Conservation (phyloP, 257 asterid species). For the Penstemon davidsonii region DNA sequence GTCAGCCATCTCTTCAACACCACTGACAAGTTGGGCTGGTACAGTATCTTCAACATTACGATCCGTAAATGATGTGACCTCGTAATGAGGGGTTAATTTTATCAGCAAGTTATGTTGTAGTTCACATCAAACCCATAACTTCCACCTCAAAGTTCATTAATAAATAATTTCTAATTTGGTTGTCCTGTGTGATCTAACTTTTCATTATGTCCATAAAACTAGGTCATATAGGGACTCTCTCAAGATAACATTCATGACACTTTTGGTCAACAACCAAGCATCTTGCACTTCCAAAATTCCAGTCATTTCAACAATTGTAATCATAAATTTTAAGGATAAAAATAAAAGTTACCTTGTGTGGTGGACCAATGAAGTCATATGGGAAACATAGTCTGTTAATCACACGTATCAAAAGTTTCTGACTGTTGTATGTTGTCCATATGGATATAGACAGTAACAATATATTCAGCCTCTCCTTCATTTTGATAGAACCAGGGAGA, state of each 20-base stretch:
- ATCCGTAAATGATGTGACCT: constrained; percentile 59
- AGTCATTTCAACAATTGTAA: constrained; percentile 14
- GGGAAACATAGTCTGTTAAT: constrained; percentile 88
- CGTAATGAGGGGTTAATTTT: constrained; percentile 59
- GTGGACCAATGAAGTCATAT: constrained; percentile 89
- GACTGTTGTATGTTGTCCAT: constrained; percentile 95
- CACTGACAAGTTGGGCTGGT: constrained; percentile 55
- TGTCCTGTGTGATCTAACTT: constrained; percentile 4
- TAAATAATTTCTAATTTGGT: neutral
- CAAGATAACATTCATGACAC: neutral
- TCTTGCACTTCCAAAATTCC: neutral
- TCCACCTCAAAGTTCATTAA: no score
- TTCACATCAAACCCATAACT: no score
- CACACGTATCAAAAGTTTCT: constrained; percentile 93
- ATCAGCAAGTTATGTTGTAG: no score
- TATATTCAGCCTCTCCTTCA: constrained; percentile 98
- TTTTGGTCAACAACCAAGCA: constrained; percentile 12
- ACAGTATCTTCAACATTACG: constrained; percentile 81
- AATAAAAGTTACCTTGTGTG: constrained; percentile 67
- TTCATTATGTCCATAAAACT: neutral
- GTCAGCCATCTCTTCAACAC: constrained; percentile 74
- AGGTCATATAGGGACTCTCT: neutral
- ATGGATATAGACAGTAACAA: constrained; percentile 90
- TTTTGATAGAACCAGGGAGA: constrained; percentile 99
- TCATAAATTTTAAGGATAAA: constrained; percentile 8